Evolutionary conservation across 768 basidiomycete species (phyloP).

Genomic region (Leucocoprinus leucothites): DNA sequence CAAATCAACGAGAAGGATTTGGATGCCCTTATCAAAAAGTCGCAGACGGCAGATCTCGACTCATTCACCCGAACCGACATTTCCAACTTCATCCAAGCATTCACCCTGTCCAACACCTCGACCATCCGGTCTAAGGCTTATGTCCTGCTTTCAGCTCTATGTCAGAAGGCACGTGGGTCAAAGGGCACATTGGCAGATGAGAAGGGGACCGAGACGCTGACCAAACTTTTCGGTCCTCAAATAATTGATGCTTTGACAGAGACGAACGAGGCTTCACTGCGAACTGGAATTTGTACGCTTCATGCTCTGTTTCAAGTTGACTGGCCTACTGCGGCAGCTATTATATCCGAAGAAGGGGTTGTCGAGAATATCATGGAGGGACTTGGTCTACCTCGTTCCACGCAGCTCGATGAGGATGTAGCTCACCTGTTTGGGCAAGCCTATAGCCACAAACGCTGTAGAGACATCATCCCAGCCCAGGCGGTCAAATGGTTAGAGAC

Average conservation of each 20-base stretch:
- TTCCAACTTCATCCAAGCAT: constrained; percentile 46
- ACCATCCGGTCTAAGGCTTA: constrained; percentile 63
- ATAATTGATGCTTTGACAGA: constrained; percentile 52
- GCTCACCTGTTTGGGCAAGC: constrained; percentile 78
- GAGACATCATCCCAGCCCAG: constrained; percentile 55
- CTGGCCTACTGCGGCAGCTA: constrained; percentile 56
- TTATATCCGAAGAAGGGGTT: constrained; percentile 63
- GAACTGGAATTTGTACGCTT: constrained; percentile 62
- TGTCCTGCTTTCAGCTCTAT: constrained; percentile 64
- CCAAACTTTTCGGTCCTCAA: constrained; percentile 45
- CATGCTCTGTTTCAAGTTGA: constrained; percentile 86
- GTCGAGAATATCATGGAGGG: constrained; percentile 65
- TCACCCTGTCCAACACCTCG: constrained; percentile 36
- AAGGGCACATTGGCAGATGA: constrained; percentile 33
- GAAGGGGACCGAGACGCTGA: constrained; percentile 47
- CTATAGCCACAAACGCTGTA: constrained; percentile 68
- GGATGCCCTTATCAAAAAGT: constrained; percentile 7
- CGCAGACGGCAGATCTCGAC: constrained; percentile 22
- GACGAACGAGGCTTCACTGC: constrained; percentile 47
- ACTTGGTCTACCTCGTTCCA: constrained; percentile 58
- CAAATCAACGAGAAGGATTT: constrained; percentile 5
- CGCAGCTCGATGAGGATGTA: constrained; percentile 51
- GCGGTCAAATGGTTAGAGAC: constrained; percentile 65
- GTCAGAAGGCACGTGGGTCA: constrained; percentile 51
- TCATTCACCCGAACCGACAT: constrained; percentile 52